A percentile compares a stretch with the other conserved stretches of the same genome.
Conservation (phyloP, 2,329 filamentous ascomycete species). For the Zarea fungicola region DNA sequence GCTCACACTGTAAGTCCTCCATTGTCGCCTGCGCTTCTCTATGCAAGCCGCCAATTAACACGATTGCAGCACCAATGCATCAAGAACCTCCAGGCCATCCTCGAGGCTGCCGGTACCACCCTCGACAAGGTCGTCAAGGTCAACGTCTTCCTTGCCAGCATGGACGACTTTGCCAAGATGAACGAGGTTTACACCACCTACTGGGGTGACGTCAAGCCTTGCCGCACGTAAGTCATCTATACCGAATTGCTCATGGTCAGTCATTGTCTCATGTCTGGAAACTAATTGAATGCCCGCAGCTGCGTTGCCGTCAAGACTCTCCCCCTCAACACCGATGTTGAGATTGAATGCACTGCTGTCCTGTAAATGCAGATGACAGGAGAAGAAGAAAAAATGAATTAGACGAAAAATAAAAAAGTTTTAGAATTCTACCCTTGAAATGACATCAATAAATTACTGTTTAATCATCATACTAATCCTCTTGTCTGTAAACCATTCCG, state of each 20-base stretch:
- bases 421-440: not conserved
- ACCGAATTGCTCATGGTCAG: not conserved
- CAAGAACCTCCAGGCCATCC: constrained; percentile 64
- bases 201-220: constrained; percentile 51
- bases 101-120: constrained; percentile 61
- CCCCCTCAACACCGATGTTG: constrained; percentile 27
- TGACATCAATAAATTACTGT: not conserved
- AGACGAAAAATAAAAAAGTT: not conserved
- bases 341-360: constrained; percentile 28
- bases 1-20: constrained; percentile 50
- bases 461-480: not conserved
- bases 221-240: constrained; percentile 31
- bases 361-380: constrained; percentile 14
- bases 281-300: constrained; percentile 15
- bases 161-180: constrained; percentile 71
- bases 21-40: not conserved
- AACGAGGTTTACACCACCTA: constrained; percentile 68
- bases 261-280: not conserved
- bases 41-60: not conserved
- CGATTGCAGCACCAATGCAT: constrained; percentile 52
- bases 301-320: constrained; percentile 32
- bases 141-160: constrained; percentile 66
- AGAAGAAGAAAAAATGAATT: not conserved
- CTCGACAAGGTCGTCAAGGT: constrained; percentile 67
- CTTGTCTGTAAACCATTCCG: not conserved